Evolutionary conservation across 1,284 basidiomycete genomes (phyloP).

Genomic region (Cryptococcus sp.): DNA sequence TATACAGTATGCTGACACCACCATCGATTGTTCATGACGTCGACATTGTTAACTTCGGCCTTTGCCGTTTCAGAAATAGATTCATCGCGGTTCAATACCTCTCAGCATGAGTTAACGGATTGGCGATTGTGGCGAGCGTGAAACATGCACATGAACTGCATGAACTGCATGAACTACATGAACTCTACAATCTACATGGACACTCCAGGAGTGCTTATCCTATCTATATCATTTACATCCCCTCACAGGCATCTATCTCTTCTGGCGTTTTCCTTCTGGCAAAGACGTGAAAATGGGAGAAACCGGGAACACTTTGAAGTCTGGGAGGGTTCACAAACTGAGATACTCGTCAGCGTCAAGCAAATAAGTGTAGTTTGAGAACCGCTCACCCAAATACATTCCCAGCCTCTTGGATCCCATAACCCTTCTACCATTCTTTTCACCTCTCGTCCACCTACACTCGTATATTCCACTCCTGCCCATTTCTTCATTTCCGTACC

Average conservation of each 20-base stretch:
- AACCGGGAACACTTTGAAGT: slow-evolving; percentile 42
- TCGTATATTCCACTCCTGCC: slow-evolving; percentile 32
- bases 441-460: slow-evolving; percentile 36
- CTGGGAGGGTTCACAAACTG: slow-evolving; percentile 37
- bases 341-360: neutral
- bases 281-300: slow-evolving; percentile 47
- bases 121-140: no score
- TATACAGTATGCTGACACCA: no score
- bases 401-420: slow-evolving; percentile 44
- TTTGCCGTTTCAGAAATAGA: no score
- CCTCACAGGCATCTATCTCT: slow-evolving; percentile 38
- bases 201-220: no score
- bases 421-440: slow-evolving; percentile 39
- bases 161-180: no score
- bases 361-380: neutral
- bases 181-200: no score
- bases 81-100: no score
- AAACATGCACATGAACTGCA: no score
- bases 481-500: slow-evolving; percentile 27
- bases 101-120: no score
- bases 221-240: no score
- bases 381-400: slow-evolving; percentile 42
- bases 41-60: no score
- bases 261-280: slow-evolving; percentile 42
- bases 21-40: no score